phyloP scores from a whole-genome alignment of 208 protist species.

The Naegleria gruberi region DNA sequence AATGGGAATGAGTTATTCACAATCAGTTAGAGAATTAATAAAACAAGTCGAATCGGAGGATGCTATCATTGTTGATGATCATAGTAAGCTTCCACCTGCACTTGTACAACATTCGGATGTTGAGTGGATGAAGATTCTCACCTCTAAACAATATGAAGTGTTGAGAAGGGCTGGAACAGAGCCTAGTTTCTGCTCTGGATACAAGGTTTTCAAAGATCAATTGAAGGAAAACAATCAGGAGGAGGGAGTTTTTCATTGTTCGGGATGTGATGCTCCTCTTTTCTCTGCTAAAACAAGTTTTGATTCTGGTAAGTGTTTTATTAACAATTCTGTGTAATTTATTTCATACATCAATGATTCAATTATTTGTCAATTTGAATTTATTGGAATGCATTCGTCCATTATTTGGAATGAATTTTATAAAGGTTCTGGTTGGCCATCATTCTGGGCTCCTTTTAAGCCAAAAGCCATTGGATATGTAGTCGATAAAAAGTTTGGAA shows the following conservation, averaged over 20 bases:
- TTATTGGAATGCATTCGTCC: too few relatives aligned
- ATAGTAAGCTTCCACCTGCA: not conserved
- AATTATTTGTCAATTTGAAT: too few relatives aligned
- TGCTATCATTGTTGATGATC: not conserved
- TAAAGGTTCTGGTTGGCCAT: constrained; percentile 9
- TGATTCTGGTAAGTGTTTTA: constrained; percentile 4
- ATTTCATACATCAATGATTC: not conserved
- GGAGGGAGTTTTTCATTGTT: not conserved
- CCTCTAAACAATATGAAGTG: not conserved
- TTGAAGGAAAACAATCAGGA: not conserved
- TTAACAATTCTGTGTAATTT: too few relatives aligned
- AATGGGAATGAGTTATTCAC: not conserved
- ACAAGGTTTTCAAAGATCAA: not conserved
- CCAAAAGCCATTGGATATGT: not conserved
- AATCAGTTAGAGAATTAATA: not conserved
- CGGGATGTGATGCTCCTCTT: not conserved
- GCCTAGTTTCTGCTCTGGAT: not conserved
- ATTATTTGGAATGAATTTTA: not conserved
- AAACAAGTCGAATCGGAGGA: not conserved
- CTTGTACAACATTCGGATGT: not conserved
- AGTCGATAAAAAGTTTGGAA: not conserved
- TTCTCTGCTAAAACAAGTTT: not conserved
- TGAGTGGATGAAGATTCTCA: constrained; percentile 1
- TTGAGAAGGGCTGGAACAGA: not conserved
- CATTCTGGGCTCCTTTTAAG: not conserved